Evolutionary conservation across 345 rosid species (phyloP), one percentile per base, ranked within the genome.

Genomic region (Microcos paniculata): DNA sequence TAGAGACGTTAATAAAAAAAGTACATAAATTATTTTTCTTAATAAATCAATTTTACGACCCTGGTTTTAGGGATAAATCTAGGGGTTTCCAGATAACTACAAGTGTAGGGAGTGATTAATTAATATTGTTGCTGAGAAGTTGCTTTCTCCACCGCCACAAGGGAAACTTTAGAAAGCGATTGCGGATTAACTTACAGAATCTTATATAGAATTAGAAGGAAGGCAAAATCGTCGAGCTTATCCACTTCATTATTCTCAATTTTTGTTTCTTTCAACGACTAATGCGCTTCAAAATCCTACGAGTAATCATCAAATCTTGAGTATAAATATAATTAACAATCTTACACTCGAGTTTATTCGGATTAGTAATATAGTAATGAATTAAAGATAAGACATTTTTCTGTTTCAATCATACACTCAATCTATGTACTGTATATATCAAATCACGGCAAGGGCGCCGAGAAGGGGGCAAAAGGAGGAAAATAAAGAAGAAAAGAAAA

Each of bases 81-180:
- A 52, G 71, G 62, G 11, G 53, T 16, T 31, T 16, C 72, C 31
- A 56, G 76, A 18, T 28, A n/a, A n/a, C n/a, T n/a, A n/a, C 73
- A 35, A 74, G 81, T 62, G 68, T 80, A 73, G 33, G 6, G 6
- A 3, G 4, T 1, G 6, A 35, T 35, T 35, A 35, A 74, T 15
- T 72, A 62, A 53, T 77, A 81, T 62, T 77, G 78, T 62, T 82
- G 78, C 10, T 59, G 52, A 21, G 30, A 58, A 21, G 30, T 42
- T 55, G 49, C 28, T 14, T 14, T 52, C 35, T 77, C 9, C 4
- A 10, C 1, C 40, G 45, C 16, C 61, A 57, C 65, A 21, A 3
- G 64, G 21, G 38, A 28, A 68, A 19, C 26, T 38, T 2, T 3
- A 10, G n/a, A 14, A 6, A 42, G 70, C 61, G 51, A 28, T 16